Evolutionary conservation across 2,329 filamentous ascomycete species (phyloP), one percentile per base, ranked within the genome.

Genomic region (Coleophoma cylindrospora): DNA sequence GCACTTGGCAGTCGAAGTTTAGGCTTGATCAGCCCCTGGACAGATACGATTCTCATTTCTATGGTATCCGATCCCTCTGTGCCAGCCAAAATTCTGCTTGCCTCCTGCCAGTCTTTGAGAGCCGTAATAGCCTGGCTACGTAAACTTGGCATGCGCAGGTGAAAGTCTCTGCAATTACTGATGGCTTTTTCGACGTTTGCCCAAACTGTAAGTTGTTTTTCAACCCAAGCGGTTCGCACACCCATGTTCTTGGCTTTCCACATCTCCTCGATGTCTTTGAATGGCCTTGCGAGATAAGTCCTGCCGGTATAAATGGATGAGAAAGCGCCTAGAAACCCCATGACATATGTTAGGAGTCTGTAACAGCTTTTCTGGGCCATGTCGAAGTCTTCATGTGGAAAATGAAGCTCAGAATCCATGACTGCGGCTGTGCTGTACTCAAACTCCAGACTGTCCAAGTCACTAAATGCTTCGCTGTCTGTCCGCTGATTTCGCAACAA

Each of bases 141-240:
- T 13, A 59, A 34, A 8, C 22, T 21, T 34, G 46, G 50, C 9
- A 38, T 49, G 6, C 49, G 38, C 9, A 40, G 43, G 32, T 54
- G 50, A 50, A 47, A 57, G 17, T 57, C 48, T 44, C 57, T 32
- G 32, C 55, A 53, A 15, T n/a, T 43, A 11, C 38, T 27, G 11
- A 53, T 45, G 4, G 54, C 49, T 17, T 47, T 34, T 38, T 58
- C 54, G 17, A 57, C 43, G 7, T 51, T 48, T 12, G 47, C 45
- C 56, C 54, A 57, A 9, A 21, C 46, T n/a, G 52, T 50, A 21
- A 60, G 22, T 45, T 57, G 56, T 15, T 55, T 55, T 40, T 58
- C 53, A 11, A 58, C 34, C 54, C 54, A 60, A 14, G 57, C 48
- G 11, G 47, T 47, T 27, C 53, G 51, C 11, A 51, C 33, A n/a